A percentile compares a stretch with the other conserved stretches of the same genome.
These are phyloP conservation scores for Pseudovirgaria hyperparasitica DNA, from an alignment of 2,329 filamentous ascomycete genomes.

Conservation along the genomic window DNA sequence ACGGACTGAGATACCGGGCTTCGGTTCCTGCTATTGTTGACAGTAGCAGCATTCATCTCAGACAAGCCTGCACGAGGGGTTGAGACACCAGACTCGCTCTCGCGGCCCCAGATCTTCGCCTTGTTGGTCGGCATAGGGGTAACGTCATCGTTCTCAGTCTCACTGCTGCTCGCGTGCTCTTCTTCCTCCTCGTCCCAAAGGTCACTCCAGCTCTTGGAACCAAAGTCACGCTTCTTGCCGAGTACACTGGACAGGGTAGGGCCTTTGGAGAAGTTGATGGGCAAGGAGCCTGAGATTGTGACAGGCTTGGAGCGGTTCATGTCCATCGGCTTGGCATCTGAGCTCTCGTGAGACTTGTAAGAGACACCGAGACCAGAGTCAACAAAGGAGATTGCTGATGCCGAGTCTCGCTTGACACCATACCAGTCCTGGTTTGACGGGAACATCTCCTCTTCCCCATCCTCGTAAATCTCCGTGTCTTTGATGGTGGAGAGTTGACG, in stretches of 20 bases:
- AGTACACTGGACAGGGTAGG: constrained; percentile 66
- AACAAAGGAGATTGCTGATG: constrained; percentile 71
- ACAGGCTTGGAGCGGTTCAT: constrained; percentile 56
- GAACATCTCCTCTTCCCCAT: constrained; percentile 87
- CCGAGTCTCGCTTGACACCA: constrained; percentile 61
- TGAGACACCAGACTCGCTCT: constrained; percentile 31
- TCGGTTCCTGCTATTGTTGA: constrained; percentile 35
- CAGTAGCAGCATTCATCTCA: constrained; percentile 39
- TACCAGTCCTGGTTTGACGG: constrained; percentile 59
- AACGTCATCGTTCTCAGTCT: constrained; percentile 48
- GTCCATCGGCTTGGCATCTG: constrained; percentile 32
- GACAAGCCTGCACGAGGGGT: constrained; percentile 39
- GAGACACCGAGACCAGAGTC: constrained; percentile 74
- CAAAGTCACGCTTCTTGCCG: constrained; percentile 60
- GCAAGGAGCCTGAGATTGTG: constrained; percentile 68
- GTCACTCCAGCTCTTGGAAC: constrained; percentile 99
- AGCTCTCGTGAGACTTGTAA: constrained; percentile 52
- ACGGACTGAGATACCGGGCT: constrained; percentile 24
- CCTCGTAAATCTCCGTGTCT: constrained; percentile 60
- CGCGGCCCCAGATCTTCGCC: constrained; percentile 24
- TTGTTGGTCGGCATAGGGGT: constrained; percentile 23
- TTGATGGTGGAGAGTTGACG: constrained; percentile 82
- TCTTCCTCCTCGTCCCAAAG: constrained; percentile 97
- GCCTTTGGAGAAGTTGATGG: constrained; percentile 45
- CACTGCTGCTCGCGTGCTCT: constrained; percentile 40